Evolutionary conservation across 345 rosid genomes (phyloP).

Genomic region (Hibiscus tridactylites): DNA sequence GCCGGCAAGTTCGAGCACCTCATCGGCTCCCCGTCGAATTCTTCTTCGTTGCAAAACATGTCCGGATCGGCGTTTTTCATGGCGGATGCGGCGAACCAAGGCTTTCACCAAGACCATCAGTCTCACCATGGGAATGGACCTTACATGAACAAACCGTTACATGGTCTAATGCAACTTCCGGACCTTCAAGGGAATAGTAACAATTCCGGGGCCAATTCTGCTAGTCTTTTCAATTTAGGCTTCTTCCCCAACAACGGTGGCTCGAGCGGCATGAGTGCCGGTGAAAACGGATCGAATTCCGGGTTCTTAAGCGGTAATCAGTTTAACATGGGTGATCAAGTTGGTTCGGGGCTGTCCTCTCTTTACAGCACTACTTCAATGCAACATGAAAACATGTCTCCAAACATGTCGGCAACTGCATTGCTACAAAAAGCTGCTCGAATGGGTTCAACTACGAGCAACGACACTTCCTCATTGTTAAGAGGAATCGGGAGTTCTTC

Average conservation of each 20-base stretch:
- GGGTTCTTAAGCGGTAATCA: constrained; percentile 19
- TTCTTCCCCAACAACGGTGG: constrained; percentile 38
- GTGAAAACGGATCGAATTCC: constrained; percentile 8
- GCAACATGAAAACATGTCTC: constrained; percentile 31
- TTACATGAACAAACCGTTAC: constrained; percentile 25
- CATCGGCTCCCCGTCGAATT: constrained; percentile 24
- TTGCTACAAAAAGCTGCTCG: constrained; percentile 85
- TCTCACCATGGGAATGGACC: constrained; percentile 22
- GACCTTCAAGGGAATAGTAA: constrained; percentile 25
- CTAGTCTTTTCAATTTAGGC: constrained; percentile 50
- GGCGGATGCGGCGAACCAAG: constrained; percentile 42
- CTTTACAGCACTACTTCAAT: constrained; percentile 29
- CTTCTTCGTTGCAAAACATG: constrained; percentile 27
- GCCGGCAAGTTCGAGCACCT: constrained; percentile 39
- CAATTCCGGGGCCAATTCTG: constrained; percentile 17
- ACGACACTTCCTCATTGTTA: constrained; percentile 34
- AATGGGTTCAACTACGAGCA: constrained; percentile 63
- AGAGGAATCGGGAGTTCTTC: constrained; percentile 44
- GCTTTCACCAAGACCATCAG: constrained; percentile 30
- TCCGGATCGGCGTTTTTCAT: constrained; percentile 36
- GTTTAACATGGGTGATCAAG: constrained; percentile 25
- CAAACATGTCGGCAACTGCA: constrained; percentile 70
- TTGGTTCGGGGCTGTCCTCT: constrained; percentile 29
- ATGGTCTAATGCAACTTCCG: constrained; percentile 45
- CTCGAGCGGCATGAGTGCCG: constrained; percentile 6